Evolutionary conservation across 495 filamentous ascomycete genomes (phyloP).

Genomic region (Penicillium lividum): DNA sequence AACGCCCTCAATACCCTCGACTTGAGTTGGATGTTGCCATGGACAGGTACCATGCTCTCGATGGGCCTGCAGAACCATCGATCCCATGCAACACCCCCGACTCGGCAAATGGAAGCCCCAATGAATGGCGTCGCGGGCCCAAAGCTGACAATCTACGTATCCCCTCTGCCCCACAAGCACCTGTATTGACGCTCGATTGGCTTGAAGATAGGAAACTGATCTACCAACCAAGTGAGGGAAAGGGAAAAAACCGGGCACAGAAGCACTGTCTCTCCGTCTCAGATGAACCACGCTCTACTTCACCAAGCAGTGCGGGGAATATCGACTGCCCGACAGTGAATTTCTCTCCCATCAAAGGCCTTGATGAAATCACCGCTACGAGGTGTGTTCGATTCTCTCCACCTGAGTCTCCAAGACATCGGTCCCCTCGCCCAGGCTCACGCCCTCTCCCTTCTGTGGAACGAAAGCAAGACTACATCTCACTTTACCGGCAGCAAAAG

Average conservation of each 20-base stretch:
- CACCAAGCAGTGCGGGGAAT: constrained; percentile 1
- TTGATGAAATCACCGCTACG: not conserved
- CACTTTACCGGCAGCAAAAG: constrained; percentile 18
- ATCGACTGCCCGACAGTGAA: not conserved
- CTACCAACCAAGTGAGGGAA: not conserved
- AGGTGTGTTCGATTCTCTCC: constrained; percentile 25
- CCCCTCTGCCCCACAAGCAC: constrained; percentile 11
- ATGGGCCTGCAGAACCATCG: constrained; percentile 16
- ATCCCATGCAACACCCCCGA: constrained; percentile 32
- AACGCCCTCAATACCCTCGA: constrained; percentile 14
- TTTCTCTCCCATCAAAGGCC: not conserved
- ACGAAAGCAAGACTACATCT: constrained; percentile 17
- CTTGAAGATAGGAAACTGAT: constrained; percentile 9
- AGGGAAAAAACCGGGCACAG: not conserved
- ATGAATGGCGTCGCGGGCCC: not conserved
- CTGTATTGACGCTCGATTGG: constrained; percentile 18
- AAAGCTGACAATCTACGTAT: constrained; percentile 10
- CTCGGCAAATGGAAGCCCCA: constrained; percentile 19
- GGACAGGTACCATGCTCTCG: constrained; percentile 25
- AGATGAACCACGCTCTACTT: constrained; percentile 3
- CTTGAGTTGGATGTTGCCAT: constrained; percentile 24
- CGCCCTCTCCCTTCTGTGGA: constrained; percentile 17
- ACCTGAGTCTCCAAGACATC: not conserved
- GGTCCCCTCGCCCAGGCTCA: not conserved
- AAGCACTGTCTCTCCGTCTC: constrained; percentile 12